Conservation (phyloP, 2,329 filamentous ascomycete species). For the Tolypocladium tropicale region DNA sequence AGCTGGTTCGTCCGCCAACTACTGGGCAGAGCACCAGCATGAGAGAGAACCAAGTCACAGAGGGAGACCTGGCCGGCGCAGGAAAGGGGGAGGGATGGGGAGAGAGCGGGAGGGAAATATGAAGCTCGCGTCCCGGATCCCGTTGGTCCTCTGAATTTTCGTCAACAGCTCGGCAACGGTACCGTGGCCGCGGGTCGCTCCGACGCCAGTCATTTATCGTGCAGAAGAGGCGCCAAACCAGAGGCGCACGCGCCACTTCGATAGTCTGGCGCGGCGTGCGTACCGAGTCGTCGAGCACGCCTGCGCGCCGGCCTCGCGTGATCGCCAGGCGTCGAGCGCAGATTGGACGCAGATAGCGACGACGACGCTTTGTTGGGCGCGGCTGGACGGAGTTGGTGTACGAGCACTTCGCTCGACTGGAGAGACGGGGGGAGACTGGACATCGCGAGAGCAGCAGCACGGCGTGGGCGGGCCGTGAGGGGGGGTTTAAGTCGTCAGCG, state of each 20-base stretch:
- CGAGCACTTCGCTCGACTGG: no score
- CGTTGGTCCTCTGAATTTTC: not conserved
- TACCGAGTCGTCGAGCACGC: no score
- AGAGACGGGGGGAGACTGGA: no score
- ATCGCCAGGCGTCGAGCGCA: not conserved
- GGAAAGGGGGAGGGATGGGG: no score
- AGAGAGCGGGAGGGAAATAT: not conserved
- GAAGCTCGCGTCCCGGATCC: no score
- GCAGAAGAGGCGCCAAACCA: not conserved
- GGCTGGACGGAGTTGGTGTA: no score
- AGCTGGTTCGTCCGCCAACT: not conserved
- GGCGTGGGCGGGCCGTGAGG: no score
- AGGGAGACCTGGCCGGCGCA: no score
- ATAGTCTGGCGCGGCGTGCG: not conserved
- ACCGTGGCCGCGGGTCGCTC: not conserved
- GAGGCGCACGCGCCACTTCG: not conserved
- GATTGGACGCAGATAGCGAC: not conserved
- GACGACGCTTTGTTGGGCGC: no score
- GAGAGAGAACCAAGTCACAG: not conserved
- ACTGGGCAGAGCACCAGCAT: not conserved
- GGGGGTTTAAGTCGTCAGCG: not conserved
- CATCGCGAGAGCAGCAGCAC: not conserved
- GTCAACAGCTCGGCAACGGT: not conserved
- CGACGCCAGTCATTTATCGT: not conserved
- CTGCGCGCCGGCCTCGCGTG: not conserved